Evolutionary conservation across 768 basidiomycete genomes (phyloP).

Genomic region (Dioszegia hungarica): DNA sequence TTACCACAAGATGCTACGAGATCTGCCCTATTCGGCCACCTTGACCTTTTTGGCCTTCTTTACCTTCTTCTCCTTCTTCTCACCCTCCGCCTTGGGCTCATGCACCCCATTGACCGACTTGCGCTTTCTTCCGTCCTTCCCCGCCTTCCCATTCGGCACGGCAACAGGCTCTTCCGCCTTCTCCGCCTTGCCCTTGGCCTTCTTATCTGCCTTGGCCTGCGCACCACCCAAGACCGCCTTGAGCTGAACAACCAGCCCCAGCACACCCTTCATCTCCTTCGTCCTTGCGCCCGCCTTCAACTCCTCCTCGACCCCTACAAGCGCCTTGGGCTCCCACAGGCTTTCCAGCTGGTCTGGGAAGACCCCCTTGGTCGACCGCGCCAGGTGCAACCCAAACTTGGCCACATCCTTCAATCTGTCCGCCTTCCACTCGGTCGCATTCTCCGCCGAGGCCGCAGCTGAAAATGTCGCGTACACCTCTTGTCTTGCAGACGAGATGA

Average conservation of each 20-base stretch:
- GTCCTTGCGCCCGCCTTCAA: conserved; percentile 59
- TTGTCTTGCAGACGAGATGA: conserved; percentile 56
- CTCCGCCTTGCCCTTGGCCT: background rate
- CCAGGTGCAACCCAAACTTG: conserved; percentile 62
- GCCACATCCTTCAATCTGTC: conserved; percentile 73
- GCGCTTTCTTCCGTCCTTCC: conserved; percentile 12
- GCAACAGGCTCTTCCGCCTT: background rate
- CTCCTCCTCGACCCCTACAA: conserved; percentile 53
- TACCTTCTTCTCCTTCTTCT: conserved; percentile 14
- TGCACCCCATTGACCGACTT: conserved; percentile 9
- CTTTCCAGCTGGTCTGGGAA: conserved; percentile 40
- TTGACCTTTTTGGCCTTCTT: conserved; percentile 42
- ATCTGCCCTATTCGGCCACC: background rate
- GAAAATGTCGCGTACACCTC: conserved; percentile 54
- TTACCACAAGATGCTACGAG: background rate
- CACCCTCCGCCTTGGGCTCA: background rate
- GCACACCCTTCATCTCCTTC: conserved; percentile 60
- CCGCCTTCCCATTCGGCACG: background rate
- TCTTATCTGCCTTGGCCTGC: conserved; percentile 10
- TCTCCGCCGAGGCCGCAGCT: conserved; percentile 53
- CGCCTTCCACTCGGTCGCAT: conserved; percentile 53
- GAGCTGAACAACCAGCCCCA: conserved; percentile 64
- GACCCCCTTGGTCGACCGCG: conserved; percentile 63
- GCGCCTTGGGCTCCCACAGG: conserved; percentile 60
- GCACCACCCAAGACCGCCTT: conserved; percentile 33